Evolutionary conservation across 768 basidiomycete genomes (phyloP).

Genomic region (Chlorophyllum brunneum): DNA sequence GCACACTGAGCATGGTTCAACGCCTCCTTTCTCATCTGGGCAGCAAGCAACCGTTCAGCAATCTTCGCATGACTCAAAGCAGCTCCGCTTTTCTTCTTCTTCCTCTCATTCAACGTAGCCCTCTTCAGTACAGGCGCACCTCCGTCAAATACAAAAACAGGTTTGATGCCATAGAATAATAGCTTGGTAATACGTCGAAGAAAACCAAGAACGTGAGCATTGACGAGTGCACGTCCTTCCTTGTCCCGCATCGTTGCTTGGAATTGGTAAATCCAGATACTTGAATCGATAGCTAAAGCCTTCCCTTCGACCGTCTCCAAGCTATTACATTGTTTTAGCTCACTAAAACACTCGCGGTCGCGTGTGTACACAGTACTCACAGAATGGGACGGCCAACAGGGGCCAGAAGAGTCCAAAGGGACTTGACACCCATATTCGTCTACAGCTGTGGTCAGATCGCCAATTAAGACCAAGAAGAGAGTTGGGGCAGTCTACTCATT

Average conservation of each 20-base stretch:
- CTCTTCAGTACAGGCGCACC: constrained; percentile 90
- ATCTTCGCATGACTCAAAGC: constrained; percentile 80
- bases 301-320: constrained; percentile 96
- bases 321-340: constrained; percentile 34
- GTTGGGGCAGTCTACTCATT: not conserved
- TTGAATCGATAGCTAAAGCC: constrained; percentile 94
- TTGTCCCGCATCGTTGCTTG: constrained; percentile 99
- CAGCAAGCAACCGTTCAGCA: constrained; percentile 89
- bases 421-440: constrained; percentile 87
- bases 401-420: constrained; percentile 85
- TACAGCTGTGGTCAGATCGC: not conserved
- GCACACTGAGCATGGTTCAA: constrained; percentile 59
- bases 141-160: constrained; percentile 98
- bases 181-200: constrained; percentile 89
- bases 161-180: constrained; percentile 95
- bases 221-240: constrained; percentile 84
- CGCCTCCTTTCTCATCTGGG: constrained; percentile 88
- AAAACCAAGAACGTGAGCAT: constrained; percentile 93
- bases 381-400: constrained; percentile 95
- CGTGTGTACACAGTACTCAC: constrained; percentile 40
- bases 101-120: constrained; percentile 82
- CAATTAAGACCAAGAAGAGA: not conserved
- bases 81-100: constrained; percentile 88
- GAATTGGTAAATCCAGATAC: constrained; percentile 99
- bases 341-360: not conserved